phyloP scores from a whole-genome alignment of 305 asterid genomes.

The Andrographis paniculata region DNA sequence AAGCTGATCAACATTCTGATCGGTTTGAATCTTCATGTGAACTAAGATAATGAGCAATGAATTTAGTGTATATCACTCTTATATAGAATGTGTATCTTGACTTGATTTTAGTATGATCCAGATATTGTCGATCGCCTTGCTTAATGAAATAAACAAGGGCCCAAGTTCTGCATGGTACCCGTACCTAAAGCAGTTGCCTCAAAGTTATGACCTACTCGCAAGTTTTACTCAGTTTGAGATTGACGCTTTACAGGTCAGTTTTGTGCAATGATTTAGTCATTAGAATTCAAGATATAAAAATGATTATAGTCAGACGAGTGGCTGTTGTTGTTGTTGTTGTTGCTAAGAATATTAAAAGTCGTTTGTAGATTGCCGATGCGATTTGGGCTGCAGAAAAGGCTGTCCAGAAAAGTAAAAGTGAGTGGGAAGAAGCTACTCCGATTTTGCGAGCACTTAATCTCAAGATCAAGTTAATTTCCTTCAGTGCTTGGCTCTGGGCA shows the following conservation, averaged over 20 bases:
- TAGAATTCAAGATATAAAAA: conserved; percentile 6
- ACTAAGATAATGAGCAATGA: too few relatives aligned
- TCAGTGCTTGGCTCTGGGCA: conserved; percentile 91
- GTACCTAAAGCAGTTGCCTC: conserved; percentile 79
- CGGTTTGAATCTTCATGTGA: too few relatives aligned
- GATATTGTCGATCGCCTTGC: conserved; percentile 55
- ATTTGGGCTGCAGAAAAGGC: conserved; percentile 76
- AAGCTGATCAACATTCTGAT: too few relatives aligned
- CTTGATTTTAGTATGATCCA: conserved; percentile 24
- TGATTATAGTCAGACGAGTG: conserved; percentile 9
- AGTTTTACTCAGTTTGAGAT: conserved; percentile 56
- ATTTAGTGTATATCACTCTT: too few relatives aligned
- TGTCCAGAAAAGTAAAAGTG: conserved; percentile 39
- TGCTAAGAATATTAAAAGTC: conserved; percentile 21
- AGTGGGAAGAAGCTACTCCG: conserved; percentile 54
- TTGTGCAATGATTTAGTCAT: conserved; percentile 6
- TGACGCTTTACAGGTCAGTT: conserved; percentile 71
- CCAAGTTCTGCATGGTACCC: conserved; percentile 65
- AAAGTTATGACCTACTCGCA: conserved; percentile 56
- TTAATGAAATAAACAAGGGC: conserved; percentile 75
- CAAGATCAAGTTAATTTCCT: conserved; percentile 43
- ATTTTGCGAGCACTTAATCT: conserved; percentile 48
- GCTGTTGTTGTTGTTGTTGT: conserved; percentile 22
- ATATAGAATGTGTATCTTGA: conserved; percentile 10
- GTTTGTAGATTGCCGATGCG: conserved; percentile 71